Percentiles rank a stretch among this genome's conserved stretches.
These are phyloP conservation scores for Oryza rufipogon DNA, from an alignment of 176 grass and related monocot genomes.

Conservation along the genomic window DNA sequence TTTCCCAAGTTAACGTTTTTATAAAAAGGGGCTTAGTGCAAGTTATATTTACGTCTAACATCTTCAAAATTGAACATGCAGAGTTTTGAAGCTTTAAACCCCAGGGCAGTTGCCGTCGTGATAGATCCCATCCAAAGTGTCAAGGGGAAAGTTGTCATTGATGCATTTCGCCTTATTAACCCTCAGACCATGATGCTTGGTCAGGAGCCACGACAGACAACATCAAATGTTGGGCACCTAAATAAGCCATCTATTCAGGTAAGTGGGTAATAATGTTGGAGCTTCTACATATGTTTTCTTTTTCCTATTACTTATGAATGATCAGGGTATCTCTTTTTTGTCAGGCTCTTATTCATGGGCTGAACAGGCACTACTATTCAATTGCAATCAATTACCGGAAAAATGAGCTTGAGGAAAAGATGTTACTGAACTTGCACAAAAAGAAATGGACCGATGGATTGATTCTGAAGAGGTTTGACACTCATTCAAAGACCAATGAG, in stretches of 20 bases:
- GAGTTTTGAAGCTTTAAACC: conserved; percentile 99
- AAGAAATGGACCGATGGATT: conserved; percentile 99
- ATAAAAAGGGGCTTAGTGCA: not conserved
- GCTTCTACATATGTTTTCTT: not conserved
- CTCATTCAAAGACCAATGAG: conserved; percentile 90
- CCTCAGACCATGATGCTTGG: conserved; percentile 99
- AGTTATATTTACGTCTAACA: conserved; percentile 22
- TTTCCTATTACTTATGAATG: conserved; percentile 10
- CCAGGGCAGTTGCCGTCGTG: conserved; percentile 96
- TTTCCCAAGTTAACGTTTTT: not conserved
- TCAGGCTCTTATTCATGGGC: conserved; percentile 92
- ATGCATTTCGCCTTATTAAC: conserved; percentile 97
- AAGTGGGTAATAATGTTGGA: conserved; percentile 3
- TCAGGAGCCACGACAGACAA: conserved; percentile 92
- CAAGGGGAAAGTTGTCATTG: conserved; percentile 97
- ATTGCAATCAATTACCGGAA: conserved; percentile 99
- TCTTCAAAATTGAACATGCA: conserved; percentile 42
- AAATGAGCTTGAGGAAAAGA: conserved; percentile 98
- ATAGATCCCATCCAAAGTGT: conserved; percentile 99
- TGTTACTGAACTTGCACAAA: conserved; percentile 95
- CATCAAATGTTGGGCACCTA: conserved; percentile 95
- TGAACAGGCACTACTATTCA: conserved; percentile 98
- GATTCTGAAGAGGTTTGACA: conserved; percentile 75
- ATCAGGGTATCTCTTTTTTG: conserved; percentile 13
- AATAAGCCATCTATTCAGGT: conserved; percentile 99